These are phyloP conservation scores for Rhizoctonia solani DNA, from an alignment of 1,284 basidiomycete genomes.

Conservation along the genomic window DNA sequence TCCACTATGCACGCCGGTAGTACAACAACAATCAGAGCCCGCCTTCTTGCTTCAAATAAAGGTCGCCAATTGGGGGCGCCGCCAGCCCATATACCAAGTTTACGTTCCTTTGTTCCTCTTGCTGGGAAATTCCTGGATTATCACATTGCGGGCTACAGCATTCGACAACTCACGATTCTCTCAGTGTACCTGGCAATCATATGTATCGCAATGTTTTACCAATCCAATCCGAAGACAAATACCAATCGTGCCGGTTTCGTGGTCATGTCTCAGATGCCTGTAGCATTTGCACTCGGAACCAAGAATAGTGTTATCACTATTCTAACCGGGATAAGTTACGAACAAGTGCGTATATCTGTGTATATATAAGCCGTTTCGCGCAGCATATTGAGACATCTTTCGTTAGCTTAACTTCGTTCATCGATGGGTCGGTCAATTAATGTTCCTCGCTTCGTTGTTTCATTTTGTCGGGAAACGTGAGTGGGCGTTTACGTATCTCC, in stretches of 20 bases:
- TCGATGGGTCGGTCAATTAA: constrained; percentile 37
- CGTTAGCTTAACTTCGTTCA: constrained; percentile 38
- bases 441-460: constrained; percentile 37
- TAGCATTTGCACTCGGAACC: constrained; percentile 36
- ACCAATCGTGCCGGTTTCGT: constrained; percentile 36
- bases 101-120: not conserved
- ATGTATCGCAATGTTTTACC: constrained; percentile 25
- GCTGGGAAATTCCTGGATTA: not conserved
- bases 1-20: not conserved
- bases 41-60: not conserved
- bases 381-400: not conserved
- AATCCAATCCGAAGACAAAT: constrained; percentile 22
- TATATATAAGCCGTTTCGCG: not conserved
- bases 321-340: constrained; percentile 35
- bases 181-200: constrained; percentile 11
- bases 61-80: not conserved
- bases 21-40: not conserved
- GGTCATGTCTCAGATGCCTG: constrained; percentile 36
- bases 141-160: not conserved
- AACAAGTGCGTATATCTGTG: constrained; percentile 17
- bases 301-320: constrained; percentile 36
- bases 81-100: not conserved
- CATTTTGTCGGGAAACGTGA: constrained; percentile 37
- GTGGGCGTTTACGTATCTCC: not conserved
- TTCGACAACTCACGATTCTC: constrained; percentile 16